A percentile compares a stretch with the other conserved stretches of the same genome.
Evolutionary conservation across 2,329 filamentous ascomycete species (phyloP).

Genomic region (Diaporthe citri): DNA sequence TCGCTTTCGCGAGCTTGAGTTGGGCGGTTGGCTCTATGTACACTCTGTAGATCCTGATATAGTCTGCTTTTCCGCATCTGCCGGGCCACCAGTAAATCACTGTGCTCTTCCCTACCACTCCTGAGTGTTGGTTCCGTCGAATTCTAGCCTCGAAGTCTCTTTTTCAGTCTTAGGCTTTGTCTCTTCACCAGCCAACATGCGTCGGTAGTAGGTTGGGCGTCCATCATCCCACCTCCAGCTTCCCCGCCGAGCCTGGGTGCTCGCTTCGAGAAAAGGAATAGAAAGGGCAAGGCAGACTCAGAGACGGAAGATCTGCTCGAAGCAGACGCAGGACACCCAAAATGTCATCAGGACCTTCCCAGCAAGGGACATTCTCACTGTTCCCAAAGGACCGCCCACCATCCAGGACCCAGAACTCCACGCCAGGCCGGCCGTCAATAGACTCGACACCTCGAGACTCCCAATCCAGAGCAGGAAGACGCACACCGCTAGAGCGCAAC

Average conservation of each 20-base stretch:
- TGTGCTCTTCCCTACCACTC: constrained; percentile 11
- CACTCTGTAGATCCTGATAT: constrained; percentile 28
- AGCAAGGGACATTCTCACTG: constrained; percentile 66
- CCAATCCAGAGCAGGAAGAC: constrained; percentile 48
- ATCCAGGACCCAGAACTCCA: constrained; percentile 56
- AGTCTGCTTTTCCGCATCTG: constrained; percentile 25
- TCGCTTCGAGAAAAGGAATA: constrained; percentile 2
- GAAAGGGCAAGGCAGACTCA: constrained; percentile 1
- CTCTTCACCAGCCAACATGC: constrained; percentile 29
- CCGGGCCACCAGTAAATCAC: background rate
- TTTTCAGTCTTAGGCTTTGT: background rate
- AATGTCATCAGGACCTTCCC: constrained; percentile 56
- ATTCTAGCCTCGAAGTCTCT: background rate
- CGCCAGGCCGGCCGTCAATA: constrained; percentile 42
- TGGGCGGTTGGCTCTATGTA: constrained; percentile 33
- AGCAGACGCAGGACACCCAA: constrained; percentile 32
- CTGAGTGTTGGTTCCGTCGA: background rate
- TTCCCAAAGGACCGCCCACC: constrained; percentile 65
- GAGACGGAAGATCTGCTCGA: constrained; percentile 25
- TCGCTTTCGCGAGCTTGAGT: background rate
- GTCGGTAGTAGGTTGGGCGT: constrained; percentile 24
- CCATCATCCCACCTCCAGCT: constrained; percentile 2
- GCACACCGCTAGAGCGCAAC: constrained; percentile 50
- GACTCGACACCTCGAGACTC: constrained; percentile 46
- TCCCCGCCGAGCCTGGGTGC: constrained; percentile 16